phyloP scores from a whole-genome alignment of 2,329 filamentous ascomycete species.

The Fonsecaea monophora region DNA sequence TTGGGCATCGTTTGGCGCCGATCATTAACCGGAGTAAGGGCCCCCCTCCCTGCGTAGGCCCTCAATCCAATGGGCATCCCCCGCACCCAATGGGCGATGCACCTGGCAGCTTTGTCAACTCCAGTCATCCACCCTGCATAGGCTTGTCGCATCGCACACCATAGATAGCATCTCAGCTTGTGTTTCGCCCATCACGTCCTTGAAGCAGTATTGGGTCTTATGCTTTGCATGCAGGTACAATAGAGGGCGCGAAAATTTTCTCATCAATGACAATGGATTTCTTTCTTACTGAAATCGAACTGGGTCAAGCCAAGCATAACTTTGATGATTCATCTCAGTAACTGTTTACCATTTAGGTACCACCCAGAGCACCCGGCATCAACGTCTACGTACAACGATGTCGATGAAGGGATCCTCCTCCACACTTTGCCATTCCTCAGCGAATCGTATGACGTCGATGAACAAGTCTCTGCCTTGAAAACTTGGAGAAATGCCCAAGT shows the following conservation, averaged over 20 bases:
- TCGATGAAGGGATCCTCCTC: neutral
- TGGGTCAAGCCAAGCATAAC: neutral
- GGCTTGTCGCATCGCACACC: slow-evolving; percentile 5
- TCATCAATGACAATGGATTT: neutral
- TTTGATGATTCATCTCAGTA: slow-evolving; percentile 10
- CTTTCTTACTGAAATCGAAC: neutral
- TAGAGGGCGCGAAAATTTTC: slow-evolving; percentile 7
- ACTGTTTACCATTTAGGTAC: neutral
- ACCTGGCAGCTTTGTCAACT: slow-evolving; percentile 22
- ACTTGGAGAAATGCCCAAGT: neutral
- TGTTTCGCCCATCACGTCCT: slow-evolving; percentile 11
- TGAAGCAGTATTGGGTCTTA: slow-evolving; percentile 19
- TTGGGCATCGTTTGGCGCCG: slow-evolving; percentile 18
- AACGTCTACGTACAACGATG: neutral
- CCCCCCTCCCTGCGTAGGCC: neutral
- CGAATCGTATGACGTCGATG: slow-evolving; percentile 14
- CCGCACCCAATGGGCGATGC: slow-evolving; percentile 10
- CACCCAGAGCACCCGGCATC: neutral
- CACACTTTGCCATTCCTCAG: slow-evolving; percentile 1
- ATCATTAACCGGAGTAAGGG: slow-evolving; percentile 22
- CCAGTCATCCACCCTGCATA: slow-evolving; percentile 20
- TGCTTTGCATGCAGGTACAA: slow-evolving; percentile 20
- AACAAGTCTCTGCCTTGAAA: slow-evolving; percentile 2
- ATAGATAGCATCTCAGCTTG: neutral
- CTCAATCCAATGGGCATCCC: slow-evolving; percentile 1